Evolutionary conservation across 1,284 basidiomycete genomes (phyloP).

Genomic region (Cystobasidium sp.): DNA sequence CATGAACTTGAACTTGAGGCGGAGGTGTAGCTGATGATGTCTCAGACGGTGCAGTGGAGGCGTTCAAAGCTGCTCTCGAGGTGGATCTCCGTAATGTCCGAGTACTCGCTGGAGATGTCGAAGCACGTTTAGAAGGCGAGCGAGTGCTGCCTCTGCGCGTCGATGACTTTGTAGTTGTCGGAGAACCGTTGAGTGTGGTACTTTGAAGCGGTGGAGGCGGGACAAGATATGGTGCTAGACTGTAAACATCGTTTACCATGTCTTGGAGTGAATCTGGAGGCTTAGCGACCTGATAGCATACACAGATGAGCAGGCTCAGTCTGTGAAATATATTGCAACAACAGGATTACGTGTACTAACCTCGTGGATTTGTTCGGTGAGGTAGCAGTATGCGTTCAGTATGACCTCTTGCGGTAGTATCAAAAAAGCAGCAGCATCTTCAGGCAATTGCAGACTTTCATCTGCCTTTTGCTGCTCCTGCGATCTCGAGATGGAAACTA

Average conservation of each 20-base stretch:
- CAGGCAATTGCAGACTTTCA: neutral
- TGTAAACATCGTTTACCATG: slow-evolving; percentile 20
- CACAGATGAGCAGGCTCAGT: neutral
- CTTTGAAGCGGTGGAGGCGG: neutral
- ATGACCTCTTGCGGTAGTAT: slow-evolving; percentile 37
- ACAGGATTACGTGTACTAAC: neutral
- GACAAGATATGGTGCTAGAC: slow-evolving; percentile 1
- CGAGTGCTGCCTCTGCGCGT: slow-evolving; percentile 11
- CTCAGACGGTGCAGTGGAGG: neutral
- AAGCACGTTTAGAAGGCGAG: slow-evolving; percentile 24
- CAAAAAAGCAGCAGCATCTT: slow-evolving; percentile 12
- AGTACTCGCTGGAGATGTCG: slow-evolving; percentile 23
- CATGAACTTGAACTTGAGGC: neutral
- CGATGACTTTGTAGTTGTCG: neutral
- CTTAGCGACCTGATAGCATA: slow-evolving; percentile 12
- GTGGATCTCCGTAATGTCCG: slow-evolving; percentile 17
- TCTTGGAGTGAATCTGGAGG: slow-evolving; percentile 17
- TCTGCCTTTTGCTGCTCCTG: slow-evolving; percentile 3
- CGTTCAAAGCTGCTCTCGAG: neutral
- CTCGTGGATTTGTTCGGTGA: slow-evolving; percentile 44
- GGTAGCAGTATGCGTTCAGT: slow-evolving; percentile 40
- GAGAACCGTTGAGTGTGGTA: neutral
- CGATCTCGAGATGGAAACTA: slow-evolving; percentile 28
- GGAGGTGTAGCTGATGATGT: slow-evolving; percentile 3
- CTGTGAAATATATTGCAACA: no score